phyloP scores from a whole-genome alignment of 2,329 filamentous ascomycete species.

The Colletotrichum salicis region DNA sequence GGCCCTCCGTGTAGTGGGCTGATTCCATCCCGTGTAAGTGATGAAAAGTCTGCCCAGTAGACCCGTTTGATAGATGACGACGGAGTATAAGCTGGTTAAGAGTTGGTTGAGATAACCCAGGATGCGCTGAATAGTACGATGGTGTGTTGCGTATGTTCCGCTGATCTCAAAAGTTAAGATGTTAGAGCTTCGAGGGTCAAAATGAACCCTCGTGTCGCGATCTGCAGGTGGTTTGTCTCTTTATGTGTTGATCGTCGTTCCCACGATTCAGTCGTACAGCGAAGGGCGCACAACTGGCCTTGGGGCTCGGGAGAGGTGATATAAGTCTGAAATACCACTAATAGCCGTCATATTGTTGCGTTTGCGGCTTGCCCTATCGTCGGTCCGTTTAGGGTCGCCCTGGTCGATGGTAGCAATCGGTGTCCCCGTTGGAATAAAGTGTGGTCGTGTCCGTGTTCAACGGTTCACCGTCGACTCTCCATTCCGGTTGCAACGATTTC shows the following conservation, averaged over 20 bases:
- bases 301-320: background rate
- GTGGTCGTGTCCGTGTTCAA: constrained; percentile 19
- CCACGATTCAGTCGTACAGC: constrained; percentile 25
- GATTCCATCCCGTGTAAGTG: constrained; percentile 26
- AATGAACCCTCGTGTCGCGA: constrained; percentile 32
- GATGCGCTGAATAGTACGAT: background rate
- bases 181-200: constrained; percentile 25
- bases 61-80: background rate
- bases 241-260: constrained; percentile 23
- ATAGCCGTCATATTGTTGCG: constrained; percentile 29
- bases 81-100: constrained; percentile 10
- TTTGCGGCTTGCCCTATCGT: constrained; percentile 4
- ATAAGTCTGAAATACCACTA: constrained; percentile 14
- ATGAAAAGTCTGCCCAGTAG: background rate
- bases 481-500: constrained; percentile 26
- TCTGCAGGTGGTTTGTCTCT: constrained; percentile 10
- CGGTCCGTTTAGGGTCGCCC: constrained; percentile 26
- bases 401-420: constrained; percentile 13
- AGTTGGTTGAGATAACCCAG: background rate
- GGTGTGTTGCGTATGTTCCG: constrained; percentile 21
- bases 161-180: constrained; percentile 21
- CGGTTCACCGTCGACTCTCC: constrained; percentile 21
- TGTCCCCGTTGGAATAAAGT: constrained; percentile 17
- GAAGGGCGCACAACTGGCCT: background rate
- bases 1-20: constrained; percentile 31